Percentiles rank a stretch among this genome's conserved stretches.
phyloP scores from a whole-genome alignment of 805 yeast genomes.

The Lipomyces kockii region DNA sequence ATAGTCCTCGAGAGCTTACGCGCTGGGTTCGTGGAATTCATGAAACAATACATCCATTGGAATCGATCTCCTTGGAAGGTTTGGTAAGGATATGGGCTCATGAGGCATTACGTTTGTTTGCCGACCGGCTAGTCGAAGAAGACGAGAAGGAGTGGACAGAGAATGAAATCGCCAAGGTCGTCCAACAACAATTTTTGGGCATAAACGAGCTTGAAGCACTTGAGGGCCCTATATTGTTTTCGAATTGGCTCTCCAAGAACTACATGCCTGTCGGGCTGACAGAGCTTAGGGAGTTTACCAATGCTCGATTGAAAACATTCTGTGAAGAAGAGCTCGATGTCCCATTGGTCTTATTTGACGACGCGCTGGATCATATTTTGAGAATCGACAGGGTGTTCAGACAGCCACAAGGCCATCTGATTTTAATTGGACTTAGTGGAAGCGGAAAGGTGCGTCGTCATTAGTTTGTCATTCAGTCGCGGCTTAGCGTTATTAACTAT shows the following conservation, averaged over 20 bases:
- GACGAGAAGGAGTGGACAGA: slow-evolving; percentile 59
- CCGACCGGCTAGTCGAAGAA: slow-evolving; percentile 64
- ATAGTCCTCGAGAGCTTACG: slow-evolving; percentile 89
- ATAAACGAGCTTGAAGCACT: slow-evolving; percentile 48
- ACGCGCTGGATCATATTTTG: slow-evolving; percentile 72
- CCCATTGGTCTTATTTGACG: slow-evolving; percentile 66
- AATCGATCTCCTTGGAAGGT: slow-evolving; percentile 48
- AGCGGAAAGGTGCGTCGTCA: slow-evolving; percentile 63
- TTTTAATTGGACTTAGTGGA: slow-evolving; percentile 79
- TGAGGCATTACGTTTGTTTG: slow-evolving; percentile 77
- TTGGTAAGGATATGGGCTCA: slow-evolving; percentile 75
- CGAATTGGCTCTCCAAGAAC: slow-evolving; percentile 72
- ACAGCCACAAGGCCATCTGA: slow-evolving; percentile 89
- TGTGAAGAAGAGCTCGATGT: slow-evolving; percentile 68
- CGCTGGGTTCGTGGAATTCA: slow-evolving; percentile 83
- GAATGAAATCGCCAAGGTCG: slow-evolving; percentile 44
- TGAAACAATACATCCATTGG: slow-evolving; percentile 52
- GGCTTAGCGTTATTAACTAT: slow-evolving; percentile 5
- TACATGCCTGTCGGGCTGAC: slow-evolving; percentile 60
- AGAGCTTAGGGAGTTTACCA: slow-evolving; percentile 59
- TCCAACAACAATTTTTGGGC: slow-evolving; percentile 54
- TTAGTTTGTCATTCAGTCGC: background rate
- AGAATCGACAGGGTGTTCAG: slow-evolving; percentile 80
- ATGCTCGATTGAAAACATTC: slow-evolving; percentile 68
- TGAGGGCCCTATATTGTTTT: slow-evolving; percentile 62